phyloP scores from a whole-genome alignment of 1,284 basidiomycete genomes.

The Trichosporon faecale region DNA sequence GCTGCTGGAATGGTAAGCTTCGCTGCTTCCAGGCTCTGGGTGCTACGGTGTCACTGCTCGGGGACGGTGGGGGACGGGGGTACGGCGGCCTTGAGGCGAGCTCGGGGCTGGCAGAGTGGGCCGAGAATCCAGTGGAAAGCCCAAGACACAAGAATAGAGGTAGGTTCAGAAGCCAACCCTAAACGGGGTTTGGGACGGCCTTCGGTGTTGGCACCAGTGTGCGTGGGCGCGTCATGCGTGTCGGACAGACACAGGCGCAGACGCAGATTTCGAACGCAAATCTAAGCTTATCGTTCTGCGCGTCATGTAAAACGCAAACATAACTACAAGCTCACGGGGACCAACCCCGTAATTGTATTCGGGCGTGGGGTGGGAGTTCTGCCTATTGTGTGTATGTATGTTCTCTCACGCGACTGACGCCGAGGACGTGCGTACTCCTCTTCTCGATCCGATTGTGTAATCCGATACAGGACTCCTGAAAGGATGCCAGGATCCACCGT shows the following conservation, averaged over 20 bases:
- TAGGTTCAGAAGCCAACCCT: constrained; percentile 1
- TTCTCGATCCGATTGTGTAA: neutral
- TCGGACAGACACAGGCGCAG: neutral
- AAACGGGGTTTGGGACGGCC: neutral
- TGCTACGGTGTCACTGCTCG: neutral
- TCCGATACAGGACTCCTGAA: neutral
- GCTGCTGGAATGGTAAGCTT: neutral
- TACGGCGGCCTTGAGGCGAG: neutral
- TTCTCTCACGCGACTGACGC: neutral
- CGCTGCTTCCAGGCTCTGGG: neutral
- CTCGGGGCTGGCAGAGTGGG: neutral
- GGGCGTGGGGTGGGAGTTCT: neutral
- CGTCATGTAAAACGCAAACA: neutral
- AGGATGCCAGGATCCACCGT: neutral
- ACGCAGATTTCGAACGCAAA: neutral
- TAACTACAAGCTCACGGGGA: constrained; percentile 4
- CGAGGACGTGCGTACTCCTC: neutral
- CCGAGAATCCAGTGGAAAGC: neutral
- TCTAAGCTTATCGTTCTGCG: neutral
- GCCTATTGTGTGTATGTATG: neutral
- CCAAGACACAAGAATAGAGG: neutral
- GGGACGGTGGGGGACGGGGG: no score
- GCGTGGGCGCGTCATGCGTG: neutral
- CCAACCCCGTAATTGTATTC: constrained; percentile 2
- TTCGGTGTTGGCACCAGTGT: neutral